phyloP scores from a whole-genome alignment of 2,329 filamentous ascomycete species.

The Cladophialophora carrionii region DNA sequence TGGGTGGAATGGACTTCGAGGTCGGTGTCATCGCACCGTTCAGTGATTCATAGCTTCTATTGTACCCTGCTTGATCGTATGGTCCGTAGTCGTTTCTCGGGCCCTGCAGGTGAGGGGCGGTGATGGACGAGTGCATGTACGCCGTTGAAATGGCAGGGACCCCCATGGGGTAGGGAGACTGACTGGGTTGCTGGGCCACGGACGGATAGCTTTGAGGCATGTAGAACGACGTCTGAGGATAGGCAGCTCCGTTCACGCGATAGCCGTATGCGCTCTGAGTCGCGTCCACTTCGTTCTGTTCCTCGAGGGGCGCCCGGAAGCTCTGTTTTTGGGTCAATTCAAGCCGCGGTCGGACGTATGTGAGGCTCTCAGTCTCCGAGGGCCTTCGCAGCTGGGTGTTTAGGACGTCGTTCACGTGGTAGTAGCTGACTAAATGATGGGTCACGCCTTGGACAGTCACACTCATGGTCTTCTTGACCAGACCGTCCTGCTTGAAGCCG shows the following conservation, averaged over 20 bases:
- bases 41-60: constrained; percentile 33
- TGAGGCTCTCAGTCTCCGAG: constrained; percentile 56
- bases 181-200: constrained; percentile 32
- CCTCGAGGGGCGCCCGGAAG: constrained; percentile 68
- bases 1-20: constrained; percentile 35
- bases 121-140: constrained; percentile 35
- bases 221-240: constrained; percentile 34
- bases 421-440: constrained; percentile 89
- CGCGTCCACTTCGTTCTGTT: constrained; percentile 55
- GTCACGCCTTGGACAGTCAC: constrained; percentile 72
- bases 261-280: constrained; percentile 48
- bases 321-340: constrained; percentile 66
- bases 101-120: constrained; percentile 29
- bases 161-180: constrained; percentile 30
- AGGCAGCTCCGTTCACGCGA: constrained; percentile 42
- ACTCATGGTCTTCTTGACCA: constrained; percentile 93
- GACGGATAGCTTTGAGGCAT: constrained; percentile 34
- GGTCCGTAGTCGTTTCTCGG: constrained; percentile 36
- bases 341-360: constrained; percentile 57
- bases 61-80: constrained; percentile 37
- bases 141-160: constrained; percentile 32
- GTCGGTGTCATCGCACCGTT: constrained; percentile 28
- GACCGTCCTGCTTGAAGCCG: constrained; percentile 76
- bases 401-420: constrained; percentile 78
- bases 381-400: constrained; percentile 63